A percentile compares a stretch with the other conserved stretches of the same genome.
Conservation (phyloP, 169 alveolate genomes). For the Sarcocystis neurona region DNA sequence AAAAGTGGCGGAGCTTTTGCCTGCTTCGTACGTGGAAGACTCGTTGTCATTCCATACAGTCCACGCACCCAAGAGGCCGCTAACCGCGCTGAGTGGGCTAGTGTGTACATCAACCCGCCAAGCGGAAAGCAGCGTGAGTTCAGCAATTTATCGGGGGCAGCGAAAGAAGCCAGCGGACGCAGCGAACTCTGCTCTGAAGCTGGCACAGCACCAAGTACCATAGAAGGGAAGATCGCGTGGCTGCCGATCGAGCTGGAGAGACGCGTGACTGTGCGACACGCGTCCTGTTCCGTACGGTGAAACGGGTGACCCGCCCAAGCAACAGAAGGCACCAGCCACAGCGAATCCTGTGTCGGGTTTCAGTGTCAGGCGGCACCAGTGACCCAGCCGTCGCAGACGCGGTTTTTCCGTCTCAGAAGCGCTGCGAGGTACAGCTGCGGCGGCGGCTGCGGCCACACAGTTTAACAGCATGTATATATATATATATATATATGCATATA, state of each 20-base stretch:
- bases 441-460: too few relatives aligned
- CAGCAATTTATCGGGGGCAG: too few relatives aligned
- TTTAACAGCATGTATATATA: too few relatives aligned
- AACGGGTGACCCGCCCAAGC: too few relatives aligned
- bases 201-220: not conserved
- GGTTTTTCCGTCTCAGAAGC: too few relatives aligned
- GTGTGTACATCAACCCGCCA: conserved; percentile 30
- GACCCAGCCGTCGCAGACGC: not conserved
- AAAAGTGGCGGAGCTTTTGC: conserved; percentile 32
- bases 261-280: conserved; percentile 32
- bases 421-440: too few relatives aligned
- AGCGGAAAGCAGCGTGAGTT: not conserved
- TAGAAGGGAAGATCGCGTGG: not conserved
- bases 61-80: not conserved
- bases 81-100: conserved; percentile 20
- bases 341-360: not conserved
- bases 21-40: conserved; percentile 45
- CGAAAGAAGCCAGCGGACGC: too few relatives aligned
- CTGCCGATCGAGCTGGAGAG: not conserved
- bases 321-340: too few relatives aligned
- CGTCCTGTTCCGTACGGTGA: not conserved
- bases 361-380: not conserved
- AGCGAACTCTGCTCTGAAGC: too few relatives aligned
- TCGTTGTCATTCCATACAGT: conserved; percentile 46
- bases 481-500: too few relatives aligned